Base-by-base conservation (phyloP, 257 asterid species). In the Rehmannia glutinosa region DNA sequence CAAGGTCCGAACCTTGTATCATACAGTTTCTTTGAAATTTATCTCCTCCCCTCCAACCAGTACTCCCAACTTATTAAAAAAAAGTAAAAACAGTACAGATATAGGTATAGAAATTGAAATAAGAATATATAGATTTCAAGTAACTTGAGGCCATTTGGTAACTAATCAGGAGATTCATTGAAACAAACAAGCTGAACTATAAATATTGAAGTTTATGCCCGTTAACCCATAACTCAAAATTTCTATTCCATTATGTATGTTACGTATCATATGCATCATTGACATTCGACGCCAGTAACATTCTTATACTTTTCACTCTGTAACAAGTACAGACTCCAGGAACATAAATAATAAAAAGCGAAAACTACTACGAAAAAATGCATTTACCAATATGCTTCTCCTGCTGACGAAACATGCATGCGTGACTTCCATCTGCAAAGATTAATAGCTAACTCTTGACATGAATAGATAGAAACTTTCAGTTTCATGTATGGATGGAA, bases 381-480 rank as follows among this genome's bases (percentile, higher is more conserved):
- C 8, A 64, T 49, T 68, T 73, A 93, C 99, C 99, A 45, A 93
- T 88, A 77, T 88, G 97, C 75, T 93, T 93, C 80, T 93, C 99
- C 80, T 72, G 76, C 85, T 90, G 96, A 72, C 80, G 92, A 45
- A 79, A 82, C 85, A 74, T 78, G 84, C 73, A 91, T 41, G 99
- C 79, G 79, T 93, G 97, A 76, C 96, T 86, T 78, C 99, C 99
- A 81, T 90, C 99, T 93, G 95, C 79, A 85, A 60, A 32, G 47
- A 41, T 56, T 41, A 65, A 53, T 45, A 38, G 50, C 57, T 52
- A 50, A 55, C 69, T 68, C 58, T 33, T 25, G 20, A 53, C 55
- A 68, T 63, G 60, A 56, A 64, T 21, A 3, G 2, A 72, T 50
- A 8, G 23, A 41, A 27, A 21, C 0, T 53, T 36, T 70, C 2